Conservation (phyloP, 2,329 filamentous ascomycete genomes). For the Proliferodiscus dingleyae region DNA sequence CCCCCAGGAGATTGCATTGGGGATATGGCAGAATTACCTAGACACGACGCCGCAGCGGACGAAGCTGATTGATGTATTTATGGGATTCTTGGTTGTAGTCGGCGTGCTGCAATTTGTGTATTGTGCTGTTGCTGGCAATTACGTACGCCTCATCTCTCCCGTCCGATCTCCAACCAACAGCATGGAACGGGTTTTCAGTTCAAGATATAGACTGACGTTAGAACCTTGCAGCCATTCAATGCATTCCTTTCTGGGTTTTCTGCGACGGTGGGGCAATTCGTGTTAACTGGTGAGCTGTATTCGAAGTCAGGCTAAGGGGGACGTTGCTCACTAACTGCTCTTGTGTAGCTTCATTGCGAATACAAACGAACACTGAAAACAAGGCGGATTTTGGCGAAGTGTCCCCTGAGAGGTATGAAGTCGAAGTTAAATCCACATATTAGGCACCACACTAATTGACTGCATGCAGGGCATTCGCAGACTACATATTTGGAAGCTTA, state of each 20-base stretch:
- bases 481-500: constrained; percentile 90
- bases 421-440: neutral
- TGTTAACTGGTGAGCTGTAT: constrained; percentile 68
- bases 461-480: constrained; percentile 75
- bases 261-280: constrained; percentile 94
- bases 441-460: constrained; percentile 13
- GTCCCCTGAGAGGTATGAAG: constrained; percentile 69
- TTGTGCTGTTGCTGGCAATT: constrained; percentile 88
- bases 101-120: constrained; percentile 92
- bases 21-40: constrained; percentile 74
- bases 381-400: constrained; percentile 70
- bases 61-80: constrained; percentile 87
- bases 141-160: constrained; percentile 55
- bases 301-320: neutral
- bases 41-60: constrained; percentile 81
- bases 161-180: no score
- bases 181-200: no score
- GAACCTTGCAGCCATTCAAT: constrained; percentile 78
- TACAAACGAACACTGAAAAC: constrained; percentile 85
- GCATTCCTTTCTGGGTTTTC: constrained; percentile 95
- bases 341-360: constrained; percentile 63
- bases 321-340: constrained; percentile 7
- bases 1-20: constrained; percentile 53
- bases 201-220: constrained; percentile 9
- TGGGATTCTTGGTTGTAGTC: constrained; percentile 79